These are phyloP conservation scores for Pseudogymnoascus sp. DNA, from an alignment of 2,329 filamentous ascomycete species.

Conservation along the genomic window DNA sequence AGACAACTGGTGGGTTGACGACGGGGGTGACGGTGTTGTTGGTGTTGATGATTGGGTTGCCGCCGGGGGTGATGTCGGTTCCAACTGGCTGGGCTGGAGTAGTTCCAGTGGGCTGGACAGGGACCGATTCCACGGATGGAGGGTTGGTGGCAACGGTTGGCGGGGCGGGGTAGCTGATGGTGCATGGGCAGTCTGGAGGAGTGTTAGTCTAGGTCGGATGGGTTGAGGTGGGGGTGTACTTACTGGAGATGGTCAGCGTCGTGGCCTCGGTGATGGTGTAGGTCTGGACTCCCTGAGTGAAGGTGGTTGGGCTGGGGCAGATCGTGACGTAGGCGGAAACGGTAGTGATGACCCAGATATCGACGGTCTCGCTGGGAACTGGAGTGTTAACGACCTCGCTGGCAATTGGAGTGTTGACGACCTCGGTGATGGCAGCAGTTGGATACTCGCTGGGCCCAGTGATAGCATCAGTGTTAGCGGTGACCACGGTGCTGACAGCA, in stretches of 20 bases:
- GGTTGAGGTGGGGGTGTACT: neutral
- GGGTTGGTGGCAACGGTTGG: neutral
- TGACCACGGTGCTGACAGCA: constrained; percentile 2
- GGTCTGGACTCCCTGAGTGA: constrained; percentile 38
- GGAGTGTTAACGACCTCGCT: neutral
- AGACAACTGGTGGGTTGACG: neutral
- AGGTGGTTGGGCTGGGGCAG: constrained; percentile 43
- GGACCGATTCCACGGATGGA: neutral
- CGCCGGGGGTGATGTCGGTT: neutral
- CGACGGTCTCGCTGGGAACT: neutral
- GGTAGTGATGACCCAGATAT: constrained; percentile 10
- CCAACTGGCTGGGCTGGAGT: neutral
- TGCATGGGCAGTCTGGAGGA: constrained; percentile 28
- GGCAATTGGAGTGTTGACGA: neutral
- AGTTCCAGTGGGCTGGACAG: neutral
- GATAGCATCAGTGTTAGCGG: constrained; percentile 14
- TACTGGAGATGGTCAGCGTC: constrained; percentile 36
- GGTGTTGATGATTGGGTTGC: neutral
- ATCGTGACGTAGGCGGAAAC: constrained; percentile 43
- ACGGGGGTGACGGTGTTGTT: neutral
- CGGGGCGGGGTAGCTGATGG: constrained; percentile 26
- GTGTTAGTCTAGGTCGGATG: neutral
- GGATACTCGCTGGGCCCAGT: constrained; percentile 6
- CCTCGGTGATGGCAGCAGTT: constrained; percentile 19
- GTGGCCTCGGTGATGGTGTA: constrained; percentile 42